Evolutionary conservation across 257 asterid species (phyloP).

Genomic region (Ilex asprella): DNA sequence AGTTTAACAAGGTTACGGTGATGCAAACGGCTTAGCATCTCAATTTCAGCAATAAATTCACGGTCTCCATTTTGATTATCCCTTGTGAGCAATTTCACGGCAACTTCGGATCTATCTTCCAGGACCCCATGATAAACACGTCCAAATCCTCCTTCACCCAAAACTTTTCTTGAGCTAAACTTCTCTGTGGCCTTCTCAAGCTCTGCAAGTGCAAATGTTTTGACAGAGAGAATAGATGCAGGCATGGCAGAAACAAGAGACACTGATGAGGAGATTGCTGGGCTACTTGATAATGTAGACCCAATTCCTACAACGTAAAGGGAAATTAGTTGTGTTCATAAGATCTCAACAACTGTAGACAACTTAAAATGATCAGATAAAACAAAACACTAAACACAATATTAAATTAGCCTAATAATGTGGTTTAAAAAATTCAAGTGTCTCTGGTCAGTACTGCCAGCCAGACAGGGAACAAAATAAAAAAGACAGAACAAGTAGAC

Average conservation of each 20-base stretch:
- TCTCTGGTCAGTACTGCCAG: too few species aligned
- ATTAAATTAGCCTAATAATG: too few species aligned
- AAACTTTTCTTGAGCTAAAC: conserved; percentile 59
- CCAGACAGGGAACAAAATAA: too few species aligned
- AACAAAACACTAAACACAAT: too few species aligned
- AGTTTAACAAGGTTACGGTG: conserved; percentile 96
- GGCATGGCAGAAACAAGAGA: conserved; percentile 77
- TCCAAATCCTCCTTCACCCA: conserved; percentile 99
- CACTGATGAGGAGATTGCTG: conserved; percentile 78
- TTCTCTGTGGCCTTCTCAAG: conserved; percentile 85
- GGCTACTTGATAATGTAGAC: conserved; percentile 71
- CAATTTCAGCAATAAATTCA: conserved; percentile 95
- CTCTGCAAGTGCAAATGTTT: conserved; percentile 69
- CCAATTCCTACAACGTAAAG: conserved; percentile 53
- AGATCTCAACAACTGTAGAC: too few species aligned
- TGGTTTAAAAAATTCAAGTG: too few species aligned
- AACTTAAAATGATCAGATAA: too few species aligned
- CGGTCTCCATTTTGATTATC: conserved; percentile 87
- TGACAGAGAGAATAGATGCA: conserved; percentile 78
- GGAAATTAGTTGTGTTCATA: not conserved
- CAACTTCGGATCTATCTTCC: conserved; percentile 73
- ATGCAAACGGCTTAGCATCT: conserved; percentile 96
- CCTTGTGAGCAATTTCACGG: conserved; percentile 76
- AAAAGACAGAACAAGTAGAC: too few species aligned
- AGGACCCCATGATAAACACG: conserved; percentile 84